Evolutionary conservation across 1,284 basidiomycete species (phyloP), one percentile per base, ranked within the genome.

Genomic region (Coniophora puteana): DNA sequence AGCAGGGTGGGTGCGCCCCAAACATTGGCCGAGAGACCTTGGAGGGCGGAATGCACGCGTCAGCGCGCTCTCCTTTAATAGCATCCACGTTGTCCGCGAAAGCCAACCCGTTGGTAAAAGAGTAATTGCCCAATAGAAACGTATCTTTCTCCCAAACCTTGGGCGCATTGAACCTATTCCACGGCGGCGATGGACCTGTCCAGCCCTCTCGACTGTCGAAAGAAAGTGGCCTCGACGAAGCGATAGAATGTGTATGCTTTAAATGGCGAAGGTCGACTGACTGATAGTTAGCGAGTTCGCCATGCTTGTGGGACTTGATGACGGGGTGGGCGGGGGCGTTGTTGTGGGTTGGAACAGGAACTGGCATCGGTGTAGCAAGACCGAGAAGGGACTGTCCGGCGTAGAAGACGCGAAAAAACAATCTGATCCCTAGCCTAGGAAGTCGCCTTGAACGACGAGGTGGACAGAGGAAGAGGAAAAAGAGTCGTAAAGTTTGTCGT

Each of bases 11-110:
- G n/a, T 55, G 45, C 17, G 42, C 37, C 44, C 24, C 34, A 41
- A 50, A 36, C 36, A 47, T 36, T 26, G 55, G 50, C 21, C 62
- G 46, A 44, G 66, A 53, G 44, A 62, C 63, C 48, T 65, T 68
- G 64, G 72, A 63, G 83, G 84, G 84, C 81, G 83, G 81, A 80
- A 82, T 74, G 71, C 79, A 81, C 77, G 80, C 79, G 76, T 85
- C 72, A 76, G 79, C 81, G 78, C 67, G 79, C 65, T 72, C 58
- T 78, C 84, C 84, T 85, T 88, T 86, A 85, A 83, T 86, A 69
- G 76, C 79, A 59, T 72, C 59, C 68, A 78, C 82, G 83, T 83
- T 69, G 53, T 58, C 70, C 74, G 76, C 74, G 62, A 57, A 71
- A 61, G 74, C 71, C 78, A 88, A 86, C 85, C 84, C 84, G 66